Conservation (phyloP, 352 stramenopile genomes). For the Phytophthora capsici region DNA sequence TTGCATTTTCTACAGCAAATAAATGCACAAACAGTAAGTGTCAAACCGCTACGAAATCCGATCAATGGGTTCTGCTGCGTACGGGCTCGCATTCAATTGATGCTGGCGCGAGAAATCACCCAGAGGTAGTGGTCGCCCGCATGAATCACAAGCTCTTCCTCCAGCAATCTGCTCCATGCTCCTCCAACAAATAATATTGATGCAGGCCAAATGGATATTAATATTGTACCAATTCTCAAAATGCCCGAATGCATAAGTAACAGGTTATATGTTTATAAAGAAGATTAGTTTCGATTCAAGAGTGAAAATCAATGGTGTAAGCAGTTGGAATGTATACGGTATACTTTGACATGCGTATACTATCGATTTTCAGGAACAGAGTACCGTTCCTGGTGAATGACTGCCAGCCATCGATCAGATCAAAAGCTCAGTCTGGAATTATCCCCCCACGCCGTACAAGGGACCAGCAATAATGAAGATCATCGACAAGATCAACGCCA, state of each 20-base stretch:
- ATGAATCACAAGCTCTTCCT: conserved; percentile 37
- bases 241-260: not conserved
- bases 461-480: conserved; percentile 67
- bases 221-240: not conserved
- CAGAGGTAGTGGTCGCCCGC: conserved; percentile 15
- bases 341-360: too few relatives aligned
- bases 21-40: not conserved
- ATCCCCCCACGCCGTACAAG: not conserved
- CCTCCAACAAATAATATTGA: conserved; percentile 19
- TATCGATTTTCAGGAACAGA: not conserved
- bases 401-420: conserved; percentile 21
- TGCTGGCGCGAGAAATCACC: conserved; percentile 62
- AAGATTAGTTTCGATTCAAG: too few relatives aligned
- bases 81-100: conserved; percentile 50
- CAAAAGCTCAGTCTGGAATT: conserved; percentile 23
- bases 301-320: too few relatives aligned
- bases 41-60: not conserved
- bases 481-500: conserved; percentile 90
- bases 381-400: not conserved
- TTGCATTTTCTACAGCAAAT: conserved; percentile 1
- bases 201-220: not conserved
- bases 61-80: not conserved
- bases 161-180: conserved; percentile 21
- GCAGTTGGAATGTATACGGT: too few relatives aligned
- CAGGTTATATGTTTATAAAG: too few relatives aligned